These are phyloP conservation scores for Phytomonas sp. DNA, from an alignment of 208 protist species.

Conservation along the genomic window DNA sequence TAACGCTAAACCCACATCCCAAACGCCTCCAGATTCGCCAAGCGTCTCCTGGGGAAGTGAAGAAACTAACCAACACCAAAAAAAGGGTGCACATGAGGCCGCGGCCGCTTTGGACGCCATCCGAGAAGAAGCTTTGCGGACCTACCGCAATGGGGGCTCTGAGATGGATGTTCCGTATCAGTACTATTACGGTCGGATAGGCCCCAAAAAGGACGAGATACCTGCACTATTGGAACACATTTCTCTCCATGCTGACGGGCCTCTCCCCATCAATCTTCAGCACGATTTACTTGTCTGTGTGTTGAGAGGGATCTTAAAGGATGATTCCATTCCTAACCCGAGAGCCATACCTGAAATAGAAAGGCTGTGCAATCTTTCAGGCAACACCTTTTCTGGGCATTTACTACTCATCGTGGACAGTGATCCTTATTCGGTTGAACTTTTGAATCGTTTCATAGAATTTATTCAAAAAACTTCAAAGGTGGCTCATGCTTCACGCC, in stretches of 20 bases:
- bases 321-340: not conserved
- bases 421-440: slow-evolving; percentile 6
- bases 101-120: not conserved
- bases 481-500: not conserved
- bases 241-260: slow-evolving; percentile 2
- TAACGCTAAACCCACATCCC: not conserved
- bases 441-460: slow-evolving; percentile 13
- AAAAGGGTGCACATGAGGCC: not conserved
- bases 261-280: not conserved
- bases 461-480: not conserved
- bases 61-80: not conserved
- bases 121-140: not conserved
- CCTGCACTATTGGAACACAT: slow-evolving; percentile 16
- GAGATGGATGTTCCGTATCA: slow-evolving; percentile 11
- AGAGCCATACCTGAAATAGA: slow-evolving; percentile 17
- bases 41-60: not conserved
- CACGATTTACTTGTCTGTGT: not conserved
- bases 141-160: not conserved
- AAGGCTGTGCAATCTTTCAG: slow-evolving; percentile 16
- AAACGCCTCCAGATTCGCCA: not conserved
- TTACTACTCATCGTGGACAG: slow-evolving; percentile 10
- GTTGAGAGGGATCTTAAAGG: not conserved
- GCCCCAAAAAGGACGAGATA: slow-evolving; percentile 17
- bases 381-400: slow-evolving; percentile 14
- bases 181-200: slow-evolving; percentile 21